Percentiles rank a stretch among this genome's conserved stretches.
Evolutionary conservation across 2,329 filamentous ascomycete species (phyloP).

Genomic region (Trichoderma sp.): DNA sequence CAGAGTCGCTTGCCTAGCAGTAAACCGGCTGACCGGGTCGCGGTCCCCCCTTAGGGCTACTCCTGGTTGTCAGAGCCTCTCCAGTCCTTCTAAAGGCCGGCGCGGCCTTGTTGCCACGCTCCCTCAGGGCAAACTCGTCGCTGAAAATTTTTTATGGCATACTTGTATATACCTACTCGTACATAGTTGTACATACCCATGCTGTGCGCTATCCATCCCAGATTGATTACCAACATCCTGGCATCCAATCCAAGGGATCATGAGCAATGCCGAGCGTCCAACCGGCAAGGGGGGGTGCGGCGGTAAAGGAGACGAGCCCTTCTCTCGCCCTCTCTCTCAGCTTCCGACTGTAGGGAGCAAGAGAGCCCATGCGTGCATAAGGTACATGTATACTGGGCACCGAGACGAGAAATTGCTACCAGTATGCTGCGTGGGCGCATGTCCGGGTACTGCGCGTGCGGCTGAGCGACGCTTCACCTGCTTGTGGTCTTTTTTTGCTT

Average conservation of each 20-base stretch:
- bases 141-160: not conserved
- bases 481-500: not conserved
- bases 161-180: not conserved
- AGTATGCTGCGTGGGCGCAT: not conserved
- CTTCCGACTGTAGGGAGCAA: constrained; percentile 2
- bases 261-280: constrained; percentile 10
- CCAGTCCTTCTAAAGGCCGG: constrained; percentile 13
- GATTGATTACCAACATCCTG: constrained; percentile 18
- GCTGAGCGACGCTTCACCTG: not conserved
- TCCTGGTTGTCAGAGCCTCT: constrained; percentile 20
- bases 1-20: constrained; percentile 25
- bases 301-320: not conserved
- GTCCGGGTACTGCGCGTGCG: constrained; percentile 1
- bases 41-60: constrained; percentile 9
- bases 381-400: not conserved
- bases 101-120: constrained; percentile 23
- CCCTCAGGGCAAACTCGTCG: not conserved
- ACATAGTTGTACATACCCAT: constrained; percentile 1
- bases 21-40: constrained; percentile 23
- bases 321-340: not conserved
- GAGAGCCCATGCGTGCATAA: constrained; percentile 6
- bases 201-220: constrained; percentile 13
- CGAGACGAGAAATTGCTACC: constrained; percentile 8
- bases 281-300: not conserved
- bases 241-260: constrained; percentile 4